phyloP scores from a whole-genome alignment of 179 eudicot species.

The Beta corolliflora region DNA sequence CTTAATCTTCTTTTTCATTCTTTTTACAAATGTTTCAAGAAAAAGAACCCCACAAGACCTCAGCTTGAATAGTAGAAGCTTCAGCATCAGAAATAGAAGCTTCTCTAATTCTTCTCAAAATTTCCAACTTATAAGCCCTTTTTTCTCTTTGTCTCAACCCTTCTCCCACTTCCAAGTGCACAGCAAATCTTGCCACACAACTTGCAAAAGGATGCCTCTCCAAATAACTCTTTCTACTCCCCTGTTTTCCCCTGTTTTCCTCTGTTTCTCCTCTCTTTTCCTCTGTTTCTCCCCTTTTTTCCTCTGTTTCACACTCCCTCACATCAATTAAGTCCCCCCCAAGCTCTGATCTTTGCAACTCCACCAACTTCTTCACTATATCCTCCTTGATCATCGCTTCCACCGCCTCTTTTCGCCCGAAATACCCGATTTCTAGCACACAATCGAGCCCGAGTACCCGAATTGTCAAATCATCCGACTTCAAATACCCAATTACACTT shows the following conservation, averaged over 20 bases:
- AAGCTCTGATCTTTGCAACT: constrained; percentile 66
- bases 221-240: constrained; percentile 42
- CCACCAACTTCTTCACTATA: constrained; percentile 55
- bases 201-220: constrained; percentile 68
- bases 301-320: constrained; percentile 38
- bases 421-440: constrained; percentile 79
- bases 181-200: constrained; percentile 85
- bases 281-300: constrained; percentile 24
- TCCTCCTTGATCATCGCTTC: constrained; percentile 72
- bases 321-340: constrained; percentile 60
- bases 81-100: constrained; percentile 68
- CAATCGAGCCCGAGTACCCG: constrained; percentile 52
- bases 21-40: constrained; percentile 27
- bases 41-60: constrained; percentile 90
- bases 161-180: constrained; percentile 89
- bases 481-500: constrained; percentile 39
- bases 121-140: constrained; percentile 68
- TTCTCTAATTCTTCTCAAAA: constrained; percentile 60
- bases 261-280: constrained; percentile 26
- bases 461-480: constrained; percentile 32
- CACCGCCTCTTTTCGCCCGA: constrained; percentile 79
- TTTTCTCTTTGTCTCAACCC: constrained; percentile 88
- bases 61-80: constrained; percentile 80
- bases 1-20: too few species aligned
- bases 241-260: constrained; percentile 18